Base-by-base conservation (phyloP, 306 rosid species). In the Mucuna pruriens region DNA sequence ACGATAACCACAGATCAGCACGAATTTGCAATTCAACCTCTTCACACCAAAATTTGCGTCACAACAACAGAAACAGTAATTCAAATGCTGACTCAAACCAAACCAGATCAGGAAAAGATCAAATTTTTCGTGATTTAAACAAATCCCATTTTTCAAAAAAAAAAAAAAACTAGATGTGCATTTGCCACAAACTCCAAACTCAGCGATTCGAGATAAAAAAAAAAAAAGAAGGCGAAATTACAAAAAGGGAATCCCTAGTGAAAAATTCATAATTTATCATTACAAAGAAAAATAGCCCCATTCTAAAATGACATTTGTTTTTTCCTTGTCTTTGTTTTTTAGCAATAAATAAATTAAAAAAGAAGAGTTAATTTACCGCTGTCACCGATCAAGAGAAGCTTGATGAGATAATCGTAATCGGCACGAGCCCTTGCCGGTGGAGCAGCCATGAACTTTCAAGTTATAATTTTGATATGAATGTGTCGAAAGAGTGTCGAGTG, bases 391-490 rank as follows among this genome's bases (percentile, higher is more conserved):
- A 95, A 75, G 20, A 95, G 89, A 82, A 95, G 97, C 93, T 95
- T 95, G 71, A 95, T 88, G 84, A 95, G 99, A 82, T 77, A 95
- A 87, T 95, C 99, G 77, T 93, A 95, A 91, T 95, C 99, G 76
- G 99, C 99, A 48, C 99, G 91, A 85, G 99, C 97, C 90, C 98
- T 93, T 76, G 98, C 93, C 61, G 97, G 93, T 87, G 98, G 99
- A 88, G 97, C 97, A 88, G 99, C 99, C 99, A 95, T 94, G 49
- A 75, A 74, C 72, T 31, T 78, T 33, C 7, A 75, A 74, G 15
- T 57, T 67, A 20, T 17, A 8, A 16, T 16, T 7, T 42, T 54
- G 12, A 10, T 7, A 74, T 79, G 49, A 67, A 85, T 76, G 52
- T 57, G 44, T 80, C 15, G 67, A 72, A 49, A 75, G 34, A 74